phyloP scores from a whole-genome alignment of 1,139 yeast species.

The Geotrichum phurueaensis region DNA sequence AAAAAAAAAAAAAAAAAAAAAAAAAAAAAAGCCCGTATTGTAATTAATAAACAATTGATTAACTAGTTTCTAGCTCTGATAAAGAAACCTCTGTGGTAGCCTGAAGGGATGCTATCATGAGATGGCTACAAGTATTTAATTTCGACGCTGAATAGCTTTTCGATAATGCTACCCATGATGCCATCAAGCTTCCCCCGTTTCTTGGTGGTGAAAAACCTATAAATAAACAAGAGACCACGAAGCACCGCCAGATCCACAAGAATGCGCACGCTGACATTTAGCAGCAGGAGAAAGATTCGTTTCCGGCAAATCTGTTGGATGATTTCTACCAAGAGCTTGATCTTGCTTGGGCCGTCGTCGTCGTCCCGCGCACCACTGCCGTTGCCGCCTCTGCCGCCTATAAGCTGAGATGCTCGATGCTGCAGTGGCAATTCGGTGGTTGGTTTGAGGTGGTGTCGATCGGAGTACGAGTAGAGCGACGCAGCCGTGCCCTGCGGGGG shows the following conservation, averaged over 20 bases:
- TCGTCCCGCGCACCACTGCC: neutral
- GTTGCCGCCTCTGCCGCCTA: neutral
- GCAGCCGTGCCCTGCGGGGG: neutral
- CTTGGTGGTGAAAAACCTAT: neutral
- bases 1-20: too few species aligned
- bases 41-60: too few species aligned
- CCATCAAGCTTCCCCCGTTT: neutral
- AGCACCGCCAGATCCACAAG: neutral
- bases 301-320: neutral
- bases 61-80: too few species aligned
- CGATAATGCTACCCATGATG: neutral
- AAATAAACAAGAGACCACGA: neutral
- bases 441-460: neutral
- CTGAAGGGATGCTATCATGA: neutral
- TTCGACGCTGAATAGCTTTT: neutral
- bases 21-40: too few species aligned
- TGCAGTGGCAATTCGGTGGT: neutral
- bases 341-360: neutral
- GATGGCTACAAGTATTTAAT: neutral
- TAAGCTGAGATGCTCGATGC: neutral
- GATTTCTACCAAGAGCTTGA: neutral
- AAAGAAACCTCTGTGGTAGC: too few species aligned
- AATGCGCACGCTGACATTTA: neutral
- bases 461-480: neutral
- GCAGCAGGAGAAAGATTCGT: neutral